Evolutionary conservation across 1,284 basidiomycete species (phyloP), one percentile per base, ranked within the genome.

Genomic region (Gastroboletus turbinatus): DNA sequence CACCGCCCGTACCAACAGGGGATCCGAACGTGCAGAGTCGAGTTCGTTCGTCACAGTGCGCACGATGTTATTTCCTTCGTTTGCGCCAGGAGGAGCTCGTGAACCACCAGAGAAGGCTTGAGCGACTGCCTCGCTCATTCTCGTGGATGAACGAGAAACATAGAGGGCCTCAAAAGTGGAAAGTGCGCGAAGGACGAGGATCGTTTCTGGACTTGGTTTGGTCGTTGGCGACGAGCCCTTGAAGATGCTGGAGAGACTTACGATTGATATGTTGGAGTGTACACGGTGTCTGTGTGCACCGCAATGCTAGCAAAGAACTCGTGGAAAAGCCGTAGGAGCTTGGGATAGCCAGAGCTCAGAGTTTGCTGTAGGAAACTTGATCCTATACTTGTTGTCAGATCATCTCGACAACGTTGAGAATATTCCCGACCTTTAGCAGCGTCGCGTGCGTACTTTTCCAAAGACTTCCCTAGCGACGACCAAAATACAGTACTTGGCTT

Each of bases 291-390:
- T 0, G 96, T 97, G 65, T 97, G 92, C 5, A 97, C 88, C 1
- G 93, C 85, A 48, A 98, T 95, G 71, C 95, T 95, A 19, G 90
- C 86, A 69, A 98, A 98, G 73, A 98, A 96, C 40, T 95, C 94
- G 53, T 98, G 95, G 72, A 98, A 95, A 13, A 97, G 79, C 14
- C 96, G 83, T 8, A 98, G 71, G 4, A 98, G 77, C 49, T 84
- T 83, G 1, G 94, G 92, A 73, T 98, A 98, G 21, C 92, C 90
- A 3, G 82, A 78, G 63, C 88, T 87, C 23, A 98, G 77, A 3
- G 92, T 90, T 68, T 94, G 92, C 62, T 95, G 92, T 13, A 98
- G 74, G 73, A 98, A 91, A 5, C 82, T 81, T 0, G 92, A 95
- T 25, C 78, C 91, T 93, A 50, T 21, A 14, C 29, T 16, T 21